These are phyloP conservation scores for Myxozyma melibiosi DNA, from an alignment of 805 yeast genomes.

Conservation along the genomic window DNA sequence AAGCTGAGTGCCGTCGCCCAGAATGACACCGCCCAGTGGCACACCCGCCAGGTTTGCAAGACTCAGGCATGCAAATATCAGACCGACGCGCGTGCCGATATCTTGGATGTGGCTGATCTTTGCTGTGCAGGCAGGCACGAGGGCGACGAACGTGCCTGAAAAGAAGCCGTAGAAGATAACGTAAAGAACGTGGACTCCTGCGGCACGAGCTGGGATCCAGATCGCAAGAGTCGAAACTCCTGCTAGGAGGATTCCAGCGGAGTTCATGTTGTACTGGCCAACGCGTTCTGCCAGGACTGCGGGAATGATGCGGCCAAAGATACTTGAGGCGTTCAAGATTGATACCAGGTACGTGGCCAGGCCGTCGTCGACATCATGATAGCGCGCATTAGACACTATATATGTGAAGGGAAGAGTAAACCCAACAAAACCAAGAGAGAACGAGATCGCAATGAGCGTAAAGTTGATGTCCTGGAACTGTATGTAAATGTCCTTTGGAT, in stretches of 20 bases:
- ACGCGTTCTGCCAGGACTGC: slow-evolving; percentile 51
- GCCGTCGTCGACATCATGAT: slow-evolving; percentile 27
- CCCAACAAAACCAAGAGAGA: slow-evolving; percentile 26
- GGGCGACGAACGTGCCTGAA: slow-evolving; percentile 42
- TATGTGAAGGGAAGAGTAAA: slow-evolving; percentile 40
- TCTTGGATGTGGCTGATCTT: slow-evolving; percentile 36
- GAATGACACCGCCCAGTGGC: slow-evolving; percentile 40
- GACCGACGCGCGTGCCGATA: slow-evolving; percentile 57
- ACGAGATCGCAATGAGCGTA: slow-evolving; percentile 21
- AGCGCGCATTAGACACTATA: slow-evolving; percentile 39
- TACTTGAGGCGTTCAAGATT: slow-evolving; percentile 41
- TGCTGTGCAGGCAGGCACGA: slow-evolving; percentile 42
- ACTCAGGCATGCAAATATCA: slow-evolving; percentile 60
- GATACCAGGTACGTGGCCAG: slow-evolving; percentile 41
- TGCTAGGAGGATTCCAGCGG: slow-evolving; percentile 40
- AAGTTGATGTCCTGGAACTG: slow-evolving; percentile 24
- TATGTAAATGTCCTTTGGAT: slow-evolving; percentile 18
- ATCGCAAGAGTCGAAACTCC: slow-evolving; percentile 40
- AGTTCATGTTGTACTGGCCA: slow-evolving; percentile 51
- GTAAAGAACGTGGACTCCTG: slow-evolving; percentile 39
- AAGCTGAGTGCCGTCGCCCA: slow-evolving; percentile 18
- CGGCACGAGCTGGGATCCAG: slow-evolving; percentile 43
- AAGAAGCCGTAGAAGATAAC: slow-evolving; percentile 42
- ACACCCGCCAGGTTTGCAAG: slow-evolving; percentile 46
- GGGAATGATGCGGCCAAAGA: slow-evolving; percentile 54